Conservation (phyloP, 306 rosid genomes). For the Quillaja saponaria region DNA sequence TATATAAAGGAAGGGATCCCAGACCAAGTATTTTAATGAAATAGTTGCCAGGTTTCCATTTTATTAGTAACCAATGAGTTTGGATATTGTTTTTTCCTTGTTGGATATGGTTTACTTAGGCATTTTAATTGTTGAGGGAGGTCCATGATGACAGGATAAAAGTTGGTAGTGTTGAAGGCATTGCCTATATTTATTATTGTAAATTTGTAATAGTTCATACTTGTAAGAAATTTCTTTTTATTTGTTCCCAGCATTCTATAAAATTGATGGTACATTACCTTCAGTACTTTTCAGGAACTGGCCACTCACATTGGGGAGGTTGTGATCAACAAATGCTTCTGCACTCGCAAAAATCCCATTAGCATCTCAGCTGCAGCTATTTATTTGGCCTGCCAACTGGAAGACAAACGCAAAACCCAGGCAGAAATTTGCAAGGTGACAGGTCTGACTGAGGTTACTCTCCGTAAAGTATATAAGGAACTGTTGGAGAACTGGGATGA, state of each 20-base stretch:
- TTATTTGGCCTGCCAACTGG: constrained; percentile 97
- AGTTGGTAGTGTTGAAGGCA: neutral
- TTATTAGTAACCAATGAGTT: neutral
- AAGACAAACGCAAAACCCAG: constrained; percentile 97
- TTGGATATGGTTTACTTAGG: neutral
- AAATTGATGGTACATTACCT: neutral
- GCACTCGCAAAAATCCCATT: constrained; percentile 93
- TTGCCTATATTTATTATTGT: neutral
- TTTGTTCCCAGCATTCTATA: neutral
- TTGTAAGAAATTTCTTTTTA: neutral
- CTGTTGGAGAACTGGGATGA: constrained; percentile 99
- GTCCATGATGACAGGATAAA: neutral
- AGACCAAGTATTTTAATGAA: neutral
- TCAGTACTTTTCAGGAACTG: constrained; percentile 56
- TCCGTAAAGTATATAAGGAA: constrained; percentile 92
- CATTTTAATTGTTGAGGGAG: neutral
- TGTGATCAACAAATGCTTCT: constrained; percentile 97
- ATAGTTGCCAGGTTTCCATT: constrained; percentile 9
- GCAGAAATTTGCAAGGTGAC: constrained; percentile 97
- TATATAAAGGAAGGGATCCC: neutral
- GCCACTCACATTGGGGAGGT: constrained; percentile 97
- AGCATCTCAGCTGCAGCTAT: constrained; percentile 97
- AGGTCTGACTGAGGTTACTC: constrained; percentile 93
- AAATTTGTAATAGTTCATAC: neutral
- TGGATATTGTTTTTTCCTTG: neutral